Conservation (phyloP, 2,329 filamentous ascomycete genomes). For the Neofusicoccum laricinum region DNA sequence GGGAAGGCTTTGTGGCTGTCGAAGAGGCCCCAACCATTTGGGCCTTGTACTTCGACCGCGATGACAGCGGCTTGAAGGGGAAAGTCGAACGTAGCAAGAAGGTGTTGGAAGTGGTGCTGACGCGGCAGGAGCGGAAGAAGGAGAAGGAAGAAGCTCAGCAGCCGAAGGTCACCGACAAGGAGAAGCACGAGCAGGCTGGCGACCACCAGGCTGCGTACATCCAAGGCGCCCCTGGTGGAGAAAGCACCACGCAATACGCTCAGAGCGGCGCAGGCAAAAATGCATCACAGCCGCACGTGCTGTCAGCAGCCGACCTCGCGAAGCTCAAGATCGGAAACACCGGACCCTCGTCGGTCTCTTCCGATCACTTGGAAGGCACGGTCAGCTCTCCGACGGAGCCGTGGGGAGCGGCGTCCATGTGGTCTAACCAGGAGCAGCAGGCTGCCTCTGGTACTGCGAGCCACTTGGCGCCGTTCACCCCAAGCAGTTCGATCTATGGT, state of each 20-base stretch:
- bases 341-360: not conserved
- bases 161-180: not conserved
- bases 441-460: not conserved
- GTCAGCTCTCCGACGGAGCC: conserved; percentile 7
- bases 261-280: not conserved
- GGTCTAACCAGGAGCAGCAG: conserved; percentile 8
- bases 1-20: conserved; percentile 40
- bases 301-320: not conserved
- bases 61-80: conserved; percentile 28
- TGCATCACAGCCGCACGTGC: not conserved
- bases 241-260: not conserved
- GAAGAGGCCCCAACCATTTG: conserved; percentile 33
- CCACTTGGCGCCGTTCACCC: conserved; percentile 6
- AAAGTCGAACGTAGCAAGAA: not conserved
- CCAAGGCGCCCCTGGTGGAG: not conserved
- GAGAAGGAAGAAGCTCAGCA: not conserved
- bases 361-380: not conserved
- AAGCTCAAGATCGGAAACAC: not conserved
- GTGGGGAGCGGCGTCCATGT: conserved; percentile 6
- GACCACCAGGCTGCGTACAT: not conserved
- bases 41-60: conserved; percentile 47
- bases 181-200: not conserved
- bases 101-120: not conserved
- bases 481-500: conserved; percentile 7
- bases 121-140: conserved; percentile 10